A percentile compares a stretch with the other conserved stretches of the same genome.
These are phyloP conservation scores for Elsinoe fawcettii DNA, from an alignment of 2,329 filamentous ascomycete genomes.

Conservation along the genomic window DNA sequence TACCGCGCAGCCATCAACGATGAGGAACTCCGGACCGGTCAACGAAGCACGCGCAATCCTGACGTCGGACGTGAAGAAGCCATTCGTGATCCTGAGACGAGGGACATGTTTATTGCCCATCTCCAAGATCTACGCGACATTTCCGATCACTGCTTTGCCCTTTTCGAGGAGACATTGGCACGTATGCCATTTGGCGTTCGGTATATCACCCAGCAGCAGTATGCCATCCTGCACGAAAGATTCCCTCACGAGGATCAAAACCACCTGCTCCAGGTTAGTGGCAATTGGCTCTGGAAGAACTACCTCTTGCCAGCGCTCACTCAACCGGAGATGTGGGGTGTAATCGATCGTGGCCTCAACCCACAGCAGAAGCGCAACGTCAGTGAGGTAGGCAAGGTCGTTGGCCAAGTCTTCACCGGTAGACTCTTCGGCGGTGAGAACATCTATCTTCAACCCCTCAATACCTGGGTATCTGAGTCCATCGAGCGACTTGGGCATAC, in stretches of 20 bases:
- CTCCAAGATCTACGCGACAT: constrained; percentile 90
- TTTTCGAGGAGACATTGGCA: constrained; percentile 73
- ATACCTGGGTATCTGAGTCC: constrained; percentile 81
- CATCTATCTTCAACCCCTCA: constrained; percentile 89
- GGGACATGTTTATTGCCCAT: constrained; percentile 87
- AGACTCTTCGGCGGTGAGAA: constrained; percentile 89
- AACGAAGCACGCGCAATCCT: constrained; percentile 68
- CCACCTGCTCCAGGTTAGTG: constrained; percentile 71
- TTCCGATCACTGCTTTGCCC: constrained; percentile 78
- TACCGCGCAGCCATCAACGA: constrained; percentile 95
- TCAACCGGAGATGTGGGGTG: constrained; percentile 87
- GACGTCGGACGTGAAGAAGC: constrained; percentile 87
- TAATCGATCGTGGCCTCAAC: constrained; percentile 80
- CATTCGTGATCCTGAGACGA: constrained; percentile 91
- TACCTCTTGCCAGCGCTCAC: constrained; percentile 85
- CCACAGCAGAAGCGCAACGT: constrained; percentile 91
- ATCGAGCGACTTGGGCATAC: constrained; percentile 71
- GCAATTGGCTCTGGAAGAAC: constrained; percentile 87
- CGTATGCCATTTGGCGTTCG: constrained; percentile 90
- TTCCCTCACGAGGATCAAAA: constrained; percentile 75
- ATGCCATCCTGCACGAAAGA: constrained; percentile 64
- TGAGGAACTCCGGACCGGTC: constrained; percentile 86
- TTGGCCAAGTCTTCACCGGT: constrained; percentile 79
- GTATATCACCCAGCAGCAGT: constrained; percentile 79
- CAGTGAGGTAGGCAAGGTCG: constrained; percentile 80